Evolutionary conservation across 257 asterid genomes (phyloP).

Genomic region (Lycium barbarum): DNA sequence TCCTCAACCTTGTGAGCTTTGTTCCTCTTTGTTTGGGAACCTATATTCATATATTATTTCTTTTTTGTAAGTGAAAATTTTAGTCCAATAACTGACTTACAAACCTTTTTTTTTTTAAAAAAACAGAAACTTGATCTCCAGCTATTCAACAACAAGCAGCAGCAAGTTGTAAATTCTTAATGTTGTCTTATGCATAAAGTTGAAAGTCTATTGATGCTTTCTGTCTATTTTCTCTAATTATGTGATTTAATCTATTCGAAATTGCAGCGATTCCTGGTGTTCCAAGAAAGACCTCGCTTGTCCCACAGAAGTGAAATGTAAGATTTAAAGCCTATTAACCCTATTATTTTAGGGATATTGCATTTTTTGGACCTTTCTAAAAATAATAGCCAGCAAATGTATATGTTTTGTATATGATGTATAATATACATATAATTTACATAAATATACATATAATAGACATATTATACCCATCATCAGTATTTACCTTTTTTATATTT

Average conservation of each 20-base stretch:
- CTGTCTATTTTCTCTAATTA: neutral
- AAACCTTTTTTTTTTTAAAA: constrained; percentile 18
- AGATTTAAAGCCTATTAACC: constrained; percentile 31
- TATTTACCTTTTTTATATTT: too few species aligned
- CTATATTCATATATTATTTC: constrained; percentile 5
- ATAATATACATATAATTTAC: neutral
- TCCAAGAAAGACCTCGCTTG: constrained; percentile 75
- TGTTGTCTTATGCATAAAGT: neutral
- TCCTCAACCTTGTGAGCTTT: constrained; percentile 57
- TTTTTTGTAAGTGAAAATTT: constrained; percentile 3
- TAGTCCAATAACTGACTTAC: constrained; percentile 28
- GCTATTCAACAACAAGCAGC: constrained; percentile 58
- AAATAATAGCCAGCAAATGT: too few species aligned
- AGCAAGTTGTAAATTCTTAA: constrained; percentile 56
- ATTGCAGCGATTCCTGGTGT: constrained; percentile 68
- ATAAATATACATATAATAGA: too few species aligned
- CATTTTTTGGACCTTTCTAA: too few species aligned
- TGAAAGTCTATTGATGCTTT: neutral
- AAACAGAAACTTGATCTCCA: constrained; percentile 82
- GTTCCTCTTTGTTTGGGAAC: neutral
- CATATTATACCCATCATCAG: too few species aligned
- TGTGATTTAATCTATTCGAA: constrained; percentile 30
- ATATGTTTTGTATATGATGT: too few species aligned
- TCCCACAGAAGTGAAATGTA: constrained; percentile 52
- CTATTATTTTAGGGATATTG: neutral